Percentiles rank a stretch among this genome's conserved stretches.
phyloP scores from a whole-genome alignment of 306 rosid species.

The Argentina anserina region DNA sequence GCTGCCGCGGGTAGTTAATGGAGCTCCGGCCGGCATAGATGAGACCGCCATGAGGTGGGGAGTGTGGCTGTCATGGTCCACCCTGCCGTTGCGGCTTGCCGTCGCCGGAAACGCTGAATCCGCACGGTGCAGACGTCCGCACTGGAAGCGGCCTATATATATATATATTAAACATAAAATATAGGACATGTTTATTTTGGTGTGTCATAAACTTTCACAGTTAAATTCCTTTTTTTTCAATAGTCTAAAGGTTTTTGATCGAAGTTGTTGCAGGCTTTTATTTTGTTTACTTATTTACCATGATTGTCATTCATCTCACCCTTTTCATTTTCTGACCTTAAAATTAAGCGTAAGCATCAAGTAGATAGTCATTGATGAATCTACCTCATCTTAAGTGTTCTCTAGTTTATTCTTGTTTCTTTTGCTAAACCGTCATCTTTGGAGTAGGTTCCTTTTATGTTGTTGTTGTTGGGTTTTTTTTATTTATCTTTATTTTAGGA shows the following conservation, averaged over 20 bases:
- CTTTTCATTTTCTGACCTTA: background rate
- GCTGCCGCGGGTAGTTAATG: too few relatives aligned
- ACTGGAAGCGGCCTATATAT: too few relatives aligned
- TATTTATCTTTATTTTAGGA: slow-evolving; percentile 22
- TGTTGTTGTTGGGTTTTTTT: too few relatives aligned
- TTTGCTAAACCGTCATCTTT: slow-evolving; percentile 9
- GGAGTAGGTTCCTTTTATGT: background rate
- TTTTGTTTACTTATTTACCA: background rate
- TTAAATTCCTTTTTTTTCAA: background rate
- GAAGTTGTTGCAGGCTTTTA: background rate
- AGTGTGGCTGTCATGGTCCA: too few relatives aligned
- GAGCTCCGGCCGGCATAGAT: too few relatives aligned
- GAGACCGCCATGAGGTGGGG: too few relatives aligned
- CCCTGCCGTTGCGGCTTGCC: too few relatives aligned
- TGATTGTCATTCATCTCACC: background rate
- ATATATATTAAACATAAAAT: slow-evolving; percentile 18
- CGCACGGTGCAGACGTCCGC: too few relatives aligned
- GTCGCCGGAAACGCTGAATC: too few relatives aligned
- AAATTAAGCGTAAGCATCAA: background rate
- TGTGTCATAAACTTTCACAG: background rate
- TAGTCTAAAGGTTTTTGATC: background rate
- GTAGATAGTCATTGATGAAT: background rate
- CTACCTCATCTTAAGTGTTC: background rate
- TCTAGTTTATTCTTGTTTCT: slow-evolving; percentile 2
- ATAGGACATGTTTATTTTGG: background rate